phyloP scores from a whole-genome alignment of 306 rosid genomes.

The Lathyrus sativus region DNA sequence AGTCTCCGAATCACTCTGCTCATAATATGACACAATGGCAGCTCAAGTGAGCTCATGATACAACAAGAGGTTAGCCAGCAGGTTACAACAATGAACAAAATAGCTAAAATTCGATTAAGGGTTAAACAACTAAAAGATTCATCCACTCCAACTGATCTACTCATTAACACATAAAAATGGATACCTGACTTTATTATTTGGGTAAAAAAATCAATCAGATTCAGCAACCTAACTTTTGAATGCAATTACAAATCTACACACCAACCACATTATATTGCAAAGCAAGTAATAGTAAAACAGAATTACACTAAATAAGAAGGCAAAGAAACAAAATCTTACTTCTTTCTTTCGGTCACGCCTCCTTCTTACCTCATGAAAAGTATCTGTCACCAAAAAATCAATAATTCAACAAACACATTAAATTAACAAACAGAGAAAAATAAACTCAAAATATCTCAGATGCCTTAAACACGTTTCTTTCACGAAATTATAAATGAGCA shows the following conservation, averaged over 20 bases:
- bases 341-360: constrained; percentile 76
- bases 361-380: constrained; percentile 78
- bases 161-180: background rate
- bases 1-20: constrained; percentile 23
- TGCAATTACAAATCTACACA: background rate
- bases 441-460: constrained; percentile 1
- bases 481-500: constrained; percentile 30
- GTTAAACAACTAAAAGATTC: constrained; percentile 21
- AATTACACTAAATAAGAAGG: background rate
- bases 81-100: constrained; percentile 15
- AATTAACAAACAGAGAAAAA: constrained; percentile 1
- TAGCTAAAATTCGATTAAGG: background rate
- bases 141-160: constrained; percentile 11
- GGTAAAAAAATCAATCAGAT: constrained; percentile 19
- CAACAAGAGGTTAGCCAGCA: constrained; percentile 3
- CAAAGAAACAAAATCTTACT: constrained; percentile 45
- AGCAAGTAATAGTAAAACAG: background rate
- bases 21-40: constrained; percentile 25
- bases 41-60: constrained; percentile 13
- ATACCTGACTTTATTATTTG: background rate
- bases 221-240: constrained; percentile 20
- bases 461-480: constrained; percentile 14
- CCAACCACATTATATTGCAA: constrained; percentile 5
- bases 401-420: constrained; percentile 22
- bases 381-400: constrained; percentile 58